Conservation (phyloP, 148 eudicot species). For the Camellia sinensis region DNA sequence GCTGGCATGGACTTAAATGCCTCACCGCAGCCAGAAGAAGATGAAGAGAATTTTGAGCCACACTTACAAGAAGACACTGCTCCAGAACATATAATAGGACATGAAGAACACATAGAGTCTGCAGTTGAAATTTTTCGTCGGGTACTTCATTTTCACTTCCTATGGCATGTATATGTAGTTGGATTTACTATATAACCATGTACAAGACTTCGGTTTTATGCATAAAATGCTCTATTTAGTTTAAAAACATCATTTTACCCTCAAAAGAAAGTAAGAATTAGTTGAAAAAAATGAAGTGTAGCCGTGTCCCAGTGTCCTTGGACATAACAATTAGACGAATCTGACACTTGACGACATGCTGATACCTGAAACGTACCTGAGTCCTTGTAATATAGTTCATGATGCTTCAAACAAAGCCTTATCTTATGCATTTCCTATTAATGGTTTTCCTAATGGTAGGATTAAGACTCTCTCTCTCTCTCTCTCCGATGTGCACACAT, state of each 20-base stretch:
- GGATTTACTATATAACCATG: neutral
- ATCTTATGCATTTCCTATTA: neutral
- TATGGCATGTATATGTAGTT: neutral
- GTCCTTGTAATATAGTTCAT: too few relatives aligned
- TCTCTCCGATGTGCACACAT: neutral
- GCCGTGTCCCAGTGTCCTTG: too few relatives aligned
- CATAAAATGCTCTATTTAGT: too few relatives aligned
- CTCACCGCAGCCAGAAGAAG: slow-evolving; percentile 85
- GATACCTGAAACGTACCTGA: too few relatives aligned
- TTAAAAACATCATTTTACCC: too few relatives aligned
- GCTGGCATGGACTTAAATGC: slow-evolving; percentile 88
- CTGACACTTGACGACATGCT: too few relatives aligned
- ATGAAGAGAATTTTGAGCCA: slow-evolving; percentile 61
- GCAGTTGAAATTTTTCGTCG: slow-evolving; percentile 68
- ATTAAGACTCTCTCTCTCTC: neutral
- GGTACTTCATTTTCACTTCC: slow-evolving; percentile 39
- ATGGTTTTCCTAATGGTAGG: neutral
- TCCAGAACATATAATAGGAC: slow-evolving; percentile 21
- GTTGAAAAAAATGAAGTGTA: too few relatives aligned
- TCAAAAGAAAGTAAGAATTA: too few relatives aligned
- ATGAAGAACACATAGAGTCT: slow-evolving; percentile 50
- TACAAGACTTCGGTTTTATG: too few relatives aligned
- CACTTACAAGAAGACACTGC: slow-evolving; percentile 51
- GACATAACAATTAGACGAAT: too few relatives aligned
- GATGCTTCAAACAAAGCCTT: neutral